Evolutionary conservation across 257 asterid species (phyloP).

Genomic region (Leonotis leonurus): DNA sequence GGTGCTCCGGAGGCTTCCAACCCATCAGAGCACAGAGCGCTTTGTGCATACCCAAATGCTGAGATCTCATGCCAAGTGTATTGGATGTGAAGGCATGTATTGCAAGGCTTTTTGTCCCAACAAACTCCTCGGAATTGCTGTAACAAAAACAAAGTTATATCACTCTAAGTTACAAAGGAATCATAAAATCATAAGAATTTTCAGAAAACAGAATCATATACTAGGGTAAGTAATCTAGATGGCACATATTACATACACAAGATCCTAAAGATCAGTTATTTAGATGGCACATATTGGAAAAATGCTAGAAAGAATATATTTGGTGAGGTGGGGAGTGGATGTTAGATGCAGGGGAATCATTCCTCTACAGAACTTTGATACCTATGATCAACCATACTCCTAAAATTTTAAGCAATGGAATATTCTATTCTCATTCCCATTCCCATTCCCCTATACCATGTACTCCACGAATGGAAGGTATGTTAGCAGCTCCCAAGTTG

Average conservation of each 20-base stretch:
- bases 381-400: no score
- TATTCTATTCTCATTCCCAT: no score
- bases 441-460: no score
- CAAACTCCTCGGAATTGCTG: slow-evolving; percentile 56
- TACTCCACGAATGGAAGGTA: no score
- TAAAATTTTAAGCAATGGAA: no score
- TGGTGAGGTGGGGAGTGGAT: no score
- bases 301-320: no score
- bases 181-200: neutral
- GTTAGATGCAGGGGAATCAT: no score
- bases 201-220: neutral
- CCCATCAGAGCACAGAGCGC: slow-evolving; percentile 65
- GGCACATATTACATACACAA: neutral
- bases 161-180: neutral
- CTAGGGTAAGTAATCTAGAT: neutral
- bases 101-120: slow-evolving; percentile 46
- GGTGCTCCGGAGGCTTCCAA: slow-evolving; percentile 45
- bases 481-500: neutral
- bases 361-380: no score
- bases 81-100: slow-evolving; percentile 50
- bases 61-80: slow-evolving; percentile 45
- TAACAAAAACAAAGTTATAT: slow-evolving; percentile 13
- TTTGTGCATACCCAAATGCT: slow-evolving; percentile 66
- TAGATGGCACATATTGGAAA: neutral
- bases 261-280: neutral